Conservation (phyloP, 257 asterid species). For the Vinca minor region DNA sequence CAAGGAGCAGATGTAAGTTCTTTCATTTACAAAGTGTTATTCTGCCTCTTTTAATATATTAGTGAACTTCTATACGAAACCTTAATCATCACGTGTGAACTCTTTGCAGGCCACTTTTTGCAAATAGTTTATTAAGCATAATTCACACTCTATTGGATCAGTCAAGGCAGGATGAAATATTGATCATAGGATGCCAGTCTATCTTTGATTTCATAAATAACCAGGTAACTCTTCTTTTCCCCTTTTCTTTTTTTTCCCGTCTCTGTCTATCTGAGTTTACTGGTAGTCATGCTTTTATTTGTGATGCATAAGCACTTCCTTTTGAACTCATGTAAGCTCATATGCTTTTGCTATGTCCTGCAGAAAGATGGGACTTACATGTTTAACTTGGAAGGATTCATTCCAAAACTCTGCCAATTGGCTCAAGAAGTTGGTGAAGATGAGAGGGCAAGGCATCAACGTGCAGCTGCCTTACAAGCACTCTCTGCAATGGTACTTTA, state of each 20-base stretch:
- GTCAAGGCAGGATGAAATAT: conserved; percentile 66
- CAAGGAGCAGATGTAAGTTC: conserved; percentile 88
- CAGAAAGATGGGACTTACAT: conserved; percentile 86
- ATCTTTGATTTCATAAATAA: conserved; percentile 88
- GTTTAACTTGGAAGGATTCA: conserved; percentile 78
- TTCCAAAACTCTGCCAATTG: conserved; percentile 84
- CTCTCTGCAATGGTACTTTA: conserved; percentile 73
- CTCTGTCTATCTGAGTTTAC: conserved; percentile 11
- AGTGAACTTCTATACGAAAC: conserved; percentile 2
- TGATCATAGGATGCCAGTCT: conserved; percentile 76
- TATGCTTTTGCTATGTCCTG: conserved; percentile 2
- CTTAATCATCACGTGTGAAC: conserved; percentile 7
- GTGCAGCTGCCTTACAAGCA: conserved; percentile 73
- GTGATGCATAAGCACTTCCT: neutral
- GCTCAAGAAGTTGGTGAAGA: conserved; percentile 91
- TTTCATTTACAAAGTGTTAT: neutral
- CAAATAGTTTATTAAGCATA: conserved; percentile 69
- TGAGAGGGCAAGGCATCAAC: conserved; percentile 44
- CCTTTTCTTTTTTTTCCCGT: neutral
- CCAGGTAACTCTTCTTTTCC: conserved; percentile 48
- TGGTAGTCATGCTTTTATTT: neutral
- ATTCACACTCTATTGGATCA: conserved; percentile 77
- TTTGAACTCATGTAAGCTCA: neutral
- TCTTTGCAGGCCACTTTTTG: conserved; percentile 77
- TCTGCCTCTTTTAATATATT: neutral